A percentile compares a stretch with the other conserved stretches of the same genome.
Evolutionary conservation across 352 stramenopile genomes (phyloP).

Genomic region (Phytophthora fragariaefolia): DNA sequence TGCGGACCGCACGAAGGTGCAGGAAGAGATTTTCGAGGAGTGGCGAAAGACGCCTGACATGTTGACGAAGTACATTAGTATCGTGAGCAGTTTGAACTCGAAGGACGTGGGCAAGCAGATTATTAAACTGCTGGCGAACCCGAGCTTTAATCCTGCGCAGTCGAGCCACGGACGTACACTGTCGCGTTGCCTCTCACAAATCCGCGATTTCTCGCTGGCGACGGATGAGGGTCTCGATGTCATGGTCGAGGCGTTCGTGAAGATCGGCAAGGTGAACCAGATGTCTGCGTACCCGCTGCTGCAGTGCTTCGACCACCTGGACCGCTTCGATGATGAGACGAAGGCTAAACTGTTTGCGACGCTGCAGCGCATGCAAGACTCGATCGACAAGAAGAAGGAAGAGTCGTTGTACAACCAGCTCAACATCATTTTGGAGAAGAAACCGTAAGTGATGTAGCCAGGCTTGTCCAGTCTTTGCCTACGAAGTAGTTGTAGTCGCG

Average conservation of each 20-base stretch:
- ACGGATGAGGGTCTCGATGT: slow-evolving; percentile 81
- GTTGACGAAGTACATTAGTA: slow-evolving; percentile 82
- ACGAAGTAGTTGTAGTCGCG: slow-evolving; percentile 86
- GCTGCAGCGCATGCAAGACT: slow-evolving; percentile 75
- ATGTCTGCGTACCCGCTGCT: slow-evolving; percentile 86
- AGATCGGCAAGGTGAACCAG: slow-evolving; percentile 88
- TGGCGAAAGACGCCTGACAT: slow-evolving; percentile 78
- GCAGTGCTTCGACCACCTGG: slow-evolving; percentile 82
- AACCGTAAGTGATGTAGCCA: slow-evolving; percentile 39
- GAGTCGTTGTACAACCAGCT: slow-evolving; percentile 89
- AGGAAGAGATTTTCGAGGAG: slow-evolving; percentile 73
- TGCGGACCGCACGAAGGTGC: slow-evolving; percentile 61
- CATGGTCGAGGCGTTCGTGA: slow-evolving; percentile 73
- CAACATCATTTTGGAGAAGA: slow-evolving; percentile 87
- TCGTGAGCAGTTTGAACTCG: slow-evolving; percentile 70
- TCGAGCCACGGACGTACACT: slow-evolving; percentile 78
- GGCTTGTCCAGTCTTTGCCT: slow-evolving; percentile 45
- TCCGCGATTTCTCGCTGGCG: slow-evolving; percentile 73
- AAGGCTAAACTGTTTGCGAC: slow-evolving; percentile 59
- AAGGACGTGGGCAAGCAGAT: slow-evolving; percentile 79
- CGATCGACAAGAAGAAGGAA: slow-evolving; percentile 83
- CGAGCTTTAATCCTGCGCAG: slow-evolving; percentile 79
- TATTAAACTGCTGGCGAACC: slow-evolving; percentile 61
- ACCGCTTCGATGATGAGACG: slow-evolving; percentile 68
- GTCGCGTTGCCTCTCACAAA: slow-evolving; percentile 70